Conservation (phyloP, 345 rosid species). For the Acer yangbiense region DNA sequence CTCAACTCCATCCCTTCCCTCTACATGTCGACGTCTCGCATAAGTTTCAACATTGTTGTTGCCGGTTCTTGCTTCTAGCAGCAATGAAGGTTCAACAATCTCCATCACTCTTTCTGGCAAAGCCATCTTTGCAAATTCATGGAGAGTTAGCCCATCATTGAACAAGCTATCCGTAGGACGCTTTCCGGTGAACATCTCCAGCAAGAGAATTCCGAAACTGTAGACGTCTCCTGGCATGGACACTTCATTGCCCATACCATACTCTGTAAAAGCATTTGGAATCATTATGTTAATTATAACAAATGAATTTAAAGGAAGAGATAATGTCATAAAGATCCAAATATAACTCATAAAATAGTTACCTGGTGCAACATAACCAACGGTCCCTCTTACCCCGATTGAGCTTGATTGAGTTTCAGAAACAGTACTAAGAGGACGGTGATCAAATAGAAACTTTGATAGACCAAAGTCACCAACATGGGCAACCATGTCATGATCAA, state of each 20-base stretch:
- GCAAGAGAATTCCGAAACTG: neutral
- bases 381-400: slow-evolving; percentile 21
- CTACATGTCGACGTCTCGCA: neutral
- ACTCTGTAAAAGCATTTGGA: neutral
- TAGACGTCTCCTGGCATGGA: neutral
- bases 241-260: neutral
- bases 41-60: no score
- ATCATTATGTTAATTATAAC: no score
- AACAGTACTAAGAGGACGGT: neutral
- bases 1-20: neutral
- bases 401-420: slow-evolving; percentile 18
- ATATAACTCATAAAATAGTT: neutral
- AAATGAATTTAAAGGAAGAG: neutral
- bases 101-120: neutral
- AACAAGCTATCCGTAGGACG: neutral
- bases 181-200: neutral
- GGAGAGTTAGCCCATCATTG: neutral
- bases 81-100: slow-evolving; percentile 7
- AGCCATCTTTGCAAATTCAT: neutral
- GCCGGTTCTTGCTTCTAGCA: no score
- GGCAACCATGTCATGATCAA: slow-evolving; percentile 23
- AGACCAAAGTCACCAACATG: slow-evolving; percentile 28
- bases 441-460: slow-evolving; percentile 12
- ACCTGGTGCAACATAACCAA: slow-evolving; percentile 24
- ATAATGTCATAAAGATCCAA: neutral